phyloP scores from a whole-genome alignment of 306 rosid species.

The Dryas alaskensis region DNA sequence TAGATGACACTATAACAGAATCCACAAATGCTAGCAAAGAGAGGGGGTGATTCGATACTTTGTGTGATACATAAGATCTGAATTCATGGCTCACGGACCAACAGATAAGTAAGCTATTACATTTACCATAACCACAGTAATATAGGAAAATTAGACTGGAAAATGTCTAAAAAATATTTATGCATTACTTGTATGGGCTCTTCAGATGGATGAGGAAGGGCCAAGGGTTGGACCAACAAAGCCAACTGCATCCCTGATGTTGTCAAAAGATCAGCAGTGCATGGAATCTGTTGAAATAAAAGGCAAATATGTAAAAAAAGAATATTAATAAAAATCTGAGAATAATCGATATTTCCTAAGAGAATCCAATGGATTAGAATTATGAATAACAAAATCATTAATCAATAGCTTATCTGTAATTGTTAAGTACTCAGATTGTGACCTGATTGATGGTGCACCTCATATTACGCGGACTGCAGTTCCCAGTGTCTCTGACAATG shows the following conservation, averaged over 20 bases:
- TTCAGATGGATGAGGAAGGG: constrained; percentile 93
- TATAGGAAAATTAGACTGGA: not conserved
- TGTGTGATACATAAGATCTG: not conserved
- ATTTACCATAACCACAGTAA: constrained; percentile 16
- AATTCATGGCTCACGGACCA: constrained; percentile 10
- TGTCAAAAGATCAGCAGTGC: constrained; percentile 80
- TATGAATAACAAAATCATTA: not conserved
- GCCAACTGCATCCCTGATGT: constrained; percentile 98
- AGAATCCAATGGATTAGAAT: not conserved
- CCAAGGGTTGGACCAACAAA: constrained; percentile 92
- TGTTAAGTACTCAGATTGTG: constrained; percentile 3
- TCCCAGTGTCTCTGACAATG: constrained; percentile 81
- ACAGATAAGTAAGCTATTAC: constrained; percentile 4
- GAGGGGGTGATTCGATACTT: not conserved
- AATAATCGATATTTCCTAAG: not conserved
- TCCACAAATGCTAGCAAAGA: not conserved
- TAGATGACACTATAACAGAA: not conserved
- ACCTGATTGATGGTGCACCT: constrained; percentile 99
- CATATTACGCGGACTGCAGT: constrained; percentile 98
- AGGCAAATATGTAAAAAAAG: not conserved
- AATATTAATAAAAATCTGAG: not conserved
- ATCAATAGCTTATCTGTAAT: not conserved
- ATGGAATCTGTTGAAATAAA: constrained; percentile 64
- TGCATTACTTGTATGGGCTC: constrained; percentile 77
- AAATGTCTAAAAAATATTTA: not conserved